Evolutionary conservation across 108 stramenopile genomes (phyloP), one percentile per base, ranked within the genome.

Genomic region (Nitzschia sp.): DNA sequence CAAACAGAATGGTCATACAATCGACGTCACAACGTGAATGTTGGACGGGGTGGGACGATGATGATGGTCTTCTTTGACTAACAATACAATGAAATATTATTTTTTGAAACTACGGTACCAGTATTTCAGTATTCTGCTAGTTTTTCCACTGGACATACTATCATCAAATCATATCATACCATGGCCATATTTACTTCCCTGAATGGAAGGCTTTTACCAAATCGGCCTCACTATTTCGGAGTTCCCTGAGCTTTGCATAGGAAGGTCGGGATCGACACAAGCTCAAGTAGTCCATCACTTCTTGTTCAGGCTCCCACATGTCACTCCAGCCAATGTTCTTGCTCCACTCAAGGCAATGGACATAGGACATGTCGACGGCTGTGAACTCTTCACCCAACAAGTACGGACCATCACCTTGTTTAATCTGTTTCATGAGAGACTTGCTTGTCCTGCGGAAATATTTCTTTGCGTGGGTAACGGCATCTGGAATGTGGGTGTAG

Each of bases 261-360:
- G 83, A 73, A 9, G 71, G 69, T 42, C 86, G 64, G 19, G 73
- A 69, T 41, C 71, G 61, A 56, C 86, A 87, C 29, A 70, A 50
- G 21, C 51, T 37, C 61, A 80, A 26, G 53, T 87, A 87, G 29
- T 50, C 59, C 21, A 25, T 41, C 10, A 69, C 46, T 26, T 8
- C 26, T 37, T 53, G 12, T 17, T 64, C 67, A 29, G 41, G 65
- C 46, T 51, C 19, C 68, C 67, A 72, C 52, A 61, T 84, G 9
- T 72, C 69, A 42, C 81, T 41, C 88, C 91, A 89, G 14, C 85
- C 87, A 63, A 85, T 88, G 11, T 46, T 54, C 58, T 85, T 62
- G 10, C 83, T 83, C 88, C 88, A 89, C 53, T 83, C 84, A 58
- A 86, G 76, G 52, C 83, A 85, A 57, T 92, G 79, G 0, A 83